A percentile compares a stretch with the other conserved stretches of the same genome.
These are phyloP conservation scores for Penicillium roqueforti DNA, from an alignment of 495 filamentous ascomycete species.

Conservation along the genomic window DNA sequence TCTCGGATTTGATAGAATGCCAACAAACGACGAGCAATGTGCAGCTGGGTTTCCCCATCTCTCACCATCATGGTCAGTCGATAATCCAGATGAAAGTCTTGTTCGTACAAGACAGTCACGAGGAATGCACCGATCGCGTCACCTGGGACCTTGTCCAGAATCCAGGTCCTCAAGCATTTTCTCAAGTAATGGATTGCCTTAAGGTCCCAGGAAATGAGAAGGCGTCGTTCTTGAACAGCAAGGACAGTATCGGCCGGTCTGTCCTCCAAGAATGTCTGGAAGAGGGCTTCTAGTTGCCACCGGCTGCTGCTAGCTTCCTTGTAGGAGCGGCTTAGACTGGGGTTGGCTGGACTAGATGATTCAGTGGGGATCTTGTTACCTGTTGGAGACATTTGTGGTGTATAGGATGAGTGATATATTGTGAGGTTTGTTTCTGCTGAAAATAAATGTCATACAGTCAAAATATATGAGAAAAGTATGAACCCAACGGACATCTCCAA, in stretches of 20 bases:
- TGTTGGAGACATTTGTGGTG: neutral
- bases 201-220: constrained; percentile 6
- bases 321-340: neutral
- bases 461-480: neutral
- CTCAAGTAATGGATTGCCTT: neutral
- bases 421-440: neutral
- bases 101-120: neutral
- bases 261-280: neutral
- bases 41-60: neutral
- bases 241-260: neutral
- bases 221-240: neutral
- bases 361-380: neutral
- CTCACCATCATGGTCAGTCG: constrained; percentile 1
- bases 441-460: neutral
- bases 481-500: neutral
- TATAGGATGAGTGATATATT: neutral
- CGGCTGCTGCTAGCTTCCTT: constrained; percentile 2
- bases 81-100: neutral
- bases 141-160: neutral
- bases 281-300: neutral
- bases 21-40: neutral
- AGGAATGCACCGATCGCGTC: constrained; percentile 10
- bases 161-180: neutral
- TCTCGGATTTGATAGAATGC: neutral
- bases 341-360: neutral